Conservation (phyloP, 2,329 filamentous ascomycete genomes). For the Penicillium sp. region DNA sequence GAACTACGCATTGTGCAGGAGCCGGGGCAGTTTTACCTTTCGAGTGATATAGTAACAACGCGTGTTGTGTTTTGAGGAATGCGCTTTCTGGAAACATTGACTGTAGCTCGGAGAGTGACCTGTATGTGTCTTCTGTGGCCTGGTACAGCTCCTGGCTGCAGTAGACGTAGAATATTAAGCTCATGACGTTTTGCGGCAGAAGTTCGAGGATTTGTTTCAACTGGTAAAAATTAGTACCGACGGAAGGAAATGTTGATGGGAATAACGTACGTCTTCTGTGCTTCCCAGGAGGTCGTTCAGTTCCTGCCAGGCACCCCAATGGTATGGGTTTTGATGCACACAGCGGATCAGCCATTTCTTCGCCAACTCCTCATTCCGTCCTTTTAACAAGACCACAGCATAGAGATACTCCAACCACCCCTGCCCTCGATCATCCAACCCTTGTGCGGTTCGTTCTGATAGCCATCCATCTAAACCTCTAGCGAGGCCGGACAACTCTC, state of each 20-base stretch:
- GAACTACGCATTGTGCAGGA: background rate
- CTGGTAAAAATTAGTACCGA: conserved; percentile 45
- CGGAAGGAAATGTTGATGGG: background rate
- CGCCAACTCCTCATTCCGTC: conserved; percentile 83
- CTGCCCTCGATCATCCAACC: conserved; percentile 64
- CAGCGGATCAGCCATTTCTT: conserved; percentile 84
- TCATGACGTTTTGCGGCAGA: conserved; percentile 86
- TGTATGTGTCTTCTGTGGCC: conserved; percentile 71
- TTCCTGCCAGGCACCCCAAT: conserved; percentile 97
- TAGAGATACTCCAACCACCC: conserved; percentile 89
- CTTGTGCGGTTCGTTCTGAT: conserved; percentile 60
- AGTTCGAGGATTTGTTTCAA: conserved; percentile 69
- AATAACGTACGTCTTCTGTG: conserved; percentile 70
- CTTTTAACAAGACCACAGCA: conserved; percentile 83
- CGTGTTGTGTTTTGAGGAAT: conserved; percentile 87
- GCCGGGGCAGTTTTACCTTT: conserved; percentile 53
- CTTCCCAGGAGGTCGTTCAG: conserved; percentile 76
- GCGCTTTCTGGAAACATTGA: conserved; percentile 82
- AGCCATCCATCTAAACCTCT: conserved; percentile 81
- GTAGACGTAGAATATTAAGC: conserved; percentile 89
- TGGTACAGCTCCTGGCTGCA: conserved; percentile 91
- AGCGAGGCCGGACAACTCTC: conserved; percentile 74
- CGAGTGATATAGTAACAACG: conserved; percentile 83
- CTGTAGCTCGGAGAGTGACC: conserved; percentile 73
- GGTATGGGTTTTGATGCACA: conserved; percentile 86